A percentile compares a stretch with the other conserved stretches of the same genome.
phyloP scores from a whole-genome alignment of 768 basidiomycete species.

The Podaxis sp. region DNA sequence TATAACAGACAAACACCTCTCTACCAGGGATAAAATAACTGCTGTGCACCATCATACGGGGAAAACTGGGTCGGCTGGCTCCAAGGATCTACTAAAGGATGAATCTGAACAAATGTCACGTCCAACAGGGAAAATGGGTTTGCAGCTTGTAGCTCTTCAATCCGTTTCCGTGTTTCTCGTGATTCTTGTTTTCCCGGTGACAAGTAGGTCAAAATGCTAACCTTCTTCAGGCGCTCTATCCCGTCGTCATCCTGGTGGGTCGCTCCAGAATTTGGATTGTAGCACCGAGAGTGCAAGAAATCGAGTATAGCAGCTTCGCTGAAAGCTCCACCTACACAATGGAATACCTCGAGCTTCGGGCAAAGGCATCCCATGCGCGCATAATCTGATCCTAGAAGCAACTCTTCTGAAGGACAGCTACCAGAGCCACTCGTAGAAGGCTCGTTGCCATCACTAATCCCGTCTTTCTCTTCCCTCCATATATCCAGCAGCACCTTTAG shows the following conservation, averaged over 20 bases:
- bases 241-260: not conserved
- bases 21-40: not conserved
- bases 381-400: too few species aligned
- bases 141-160: not conserved
- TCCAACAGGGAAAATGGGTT: not conserved
- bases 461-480: not conserved
- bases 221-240: not conserved
- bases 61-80: not conserved
- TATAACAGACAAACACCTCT: too few species aligned
- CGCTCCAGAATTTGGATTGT: not conserved
- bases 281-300: not conserved
- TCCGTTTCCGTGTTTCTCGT: not conserved
- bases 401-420: not conserved
- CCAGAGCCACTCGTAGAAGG: too few species aligned
- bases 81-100: not conserved
- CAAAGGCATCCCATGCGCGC: not conserved
- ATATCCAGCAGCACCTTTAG: too few species aligned
- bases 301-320: not conserved
- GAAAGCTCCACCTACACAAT: not conserved
- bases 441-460: too few species aligned
- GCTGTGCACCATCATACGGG: not conserved
- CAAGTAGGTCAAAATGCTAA: not conserved
- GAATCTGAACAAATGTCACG: not conserved
- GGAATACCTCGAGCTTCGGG: conserved; percentile 1
- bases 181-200: not conserved